These are phyloP conservation scores for Naganishia kalamii DNA, from an alignment of 768 basidiomycete species.

Conservation along the genomic window DNA sequence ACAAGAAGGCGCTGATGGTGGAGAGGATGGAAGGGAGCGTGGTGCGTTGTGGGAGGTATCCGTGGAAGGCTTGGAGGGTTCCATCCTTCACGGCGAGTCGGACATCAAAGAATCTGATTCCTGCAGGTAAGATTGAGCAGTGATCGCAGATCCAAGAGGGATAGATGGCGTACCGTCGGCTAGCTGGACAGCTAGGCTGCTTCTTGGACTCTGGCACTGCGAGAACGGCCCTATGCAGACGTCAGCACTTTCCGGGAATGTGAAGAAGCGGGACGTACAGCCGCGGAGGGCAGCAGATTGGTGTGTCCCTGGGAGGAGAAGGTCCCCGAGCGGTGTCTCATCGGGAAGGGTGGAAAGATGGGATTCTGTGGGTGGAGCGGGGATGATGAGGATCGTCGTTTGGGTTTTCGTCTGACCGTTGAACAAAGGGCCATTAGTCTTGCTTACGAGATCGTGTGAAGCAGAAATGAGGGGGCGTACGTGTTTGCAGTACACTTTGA, in stretches of 20 bases:
- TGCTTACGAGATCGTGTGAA: too few relatives aligned
- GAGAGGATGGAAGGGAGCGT: constrained; percentile 63
- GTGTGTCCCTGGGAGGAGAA: constrained; percentile 68
- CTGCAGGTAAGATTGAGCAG: constrained; percentile 39
- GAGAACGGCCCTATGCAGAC: constrained; percentile 57
- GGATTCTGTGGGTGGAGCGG: not conserved
- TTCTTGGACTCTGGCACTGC: constrained; percentile 68
- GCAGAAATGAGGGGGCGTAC: not conserved
- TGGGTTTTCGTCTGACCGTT: not conserved
- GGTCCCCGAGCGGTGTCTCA: constrained; percentile 59
- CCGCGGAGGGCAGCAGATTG: constrained; percentile 27
- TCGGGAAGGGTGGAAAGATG: constrained; percentile 57
- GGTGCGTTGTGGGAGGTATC: constrained; percentile 63
- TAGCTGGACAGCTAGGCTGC: constrained; percentile 64
- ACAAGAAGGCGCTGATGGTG: constrained; percentile 61
- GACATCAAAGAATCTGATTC: constrained; percentile 65
- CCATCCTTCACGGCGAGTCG: constrained; percentile 64
- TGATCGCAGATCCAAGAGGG: not conserved
- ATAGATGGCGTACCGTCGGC: constrained; percentile 42
- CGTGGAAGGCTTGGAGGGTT: constrained; percentile 67
- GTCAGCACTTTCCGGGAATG: constrained; percentile 24
- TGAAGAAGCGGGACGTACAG: constrained; percentile 32
- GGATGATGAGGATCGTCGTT: constrained; percentile 5
- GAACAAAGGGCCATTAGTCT: not conserved
- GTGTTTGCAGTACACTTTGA: not conserved